Conservation (phyloP, 192 early-diverging fungal genomes). For the Globomyces pollinis-pini region DNA sequence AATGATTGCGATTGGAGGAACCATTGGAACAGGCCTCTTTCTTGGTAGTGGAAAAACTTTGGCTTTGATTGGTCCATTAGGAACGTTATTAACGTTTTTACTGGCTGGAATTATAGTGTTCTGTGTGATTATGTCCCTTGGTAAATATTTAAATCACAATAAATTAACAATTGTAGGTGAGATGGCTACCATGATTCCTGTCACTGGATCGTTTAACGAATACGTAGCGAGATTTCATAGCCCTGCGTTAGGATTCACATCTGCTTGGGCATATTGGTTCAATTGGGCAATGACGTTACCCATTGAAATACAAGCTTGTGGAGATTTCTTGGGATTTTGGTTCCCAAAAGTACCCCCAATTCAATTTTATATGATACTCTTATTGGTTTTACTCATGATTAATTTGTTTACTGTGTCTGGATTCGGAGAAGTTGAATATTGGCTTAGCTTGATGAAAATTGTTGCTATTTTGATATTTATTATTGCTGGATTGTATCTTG, state of each 20-base stretch:
- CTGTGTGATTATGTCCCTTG: constrained; percentile 57
- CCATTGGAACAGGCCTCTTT: constrained; percentile 72
- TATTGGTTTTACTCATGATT: constrained; percentile 47
- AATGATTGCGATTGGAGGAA: constrained; percentile 73
- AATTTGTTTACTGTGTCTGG: constrained; percentile 56
- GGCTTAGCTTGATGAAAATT: constrained; percentile 76
- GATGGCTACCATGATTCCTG: constrained; percentile 74
- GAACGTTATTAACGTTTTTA: constrained; percentile 62
- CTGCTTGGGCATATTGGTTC: constrained; percentile 42
- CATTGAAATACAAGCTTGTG: constrained; percentile 68
- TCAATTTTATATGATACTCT: constrained; percentile 32
- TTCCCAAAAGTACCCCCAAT: neutral
- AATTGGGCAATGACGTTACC: constrained; percentile 33
- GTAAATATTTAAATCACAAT: constrained; percentile 70
- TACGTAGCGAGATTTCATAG: constrained; percentile 65
- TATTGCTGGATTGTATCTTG: constrained; percentile 62
- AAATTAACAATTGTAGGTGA: constrained; percentile 77
- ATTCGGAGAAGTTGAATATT: constrained; percentile 72
- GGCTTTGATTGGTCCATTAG: constrained; percentile 62
- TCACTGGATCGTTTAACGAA: constrained; percentile 51
- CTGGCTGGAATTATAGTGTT: constrained; percentile 37
- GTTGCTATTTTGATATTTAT: constrained; percentile 73
- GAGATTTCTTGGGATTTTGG: constrained; percentile 67
- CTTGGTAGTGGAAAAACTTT: constrained; percentile 55
- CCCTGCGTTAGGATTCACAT: constrained; percentile 60